Evolutionary conservation across 495 filamentous ascomycete genomes (phyloP).

Genomic region (Penicillium robsamsonii): DNA sequence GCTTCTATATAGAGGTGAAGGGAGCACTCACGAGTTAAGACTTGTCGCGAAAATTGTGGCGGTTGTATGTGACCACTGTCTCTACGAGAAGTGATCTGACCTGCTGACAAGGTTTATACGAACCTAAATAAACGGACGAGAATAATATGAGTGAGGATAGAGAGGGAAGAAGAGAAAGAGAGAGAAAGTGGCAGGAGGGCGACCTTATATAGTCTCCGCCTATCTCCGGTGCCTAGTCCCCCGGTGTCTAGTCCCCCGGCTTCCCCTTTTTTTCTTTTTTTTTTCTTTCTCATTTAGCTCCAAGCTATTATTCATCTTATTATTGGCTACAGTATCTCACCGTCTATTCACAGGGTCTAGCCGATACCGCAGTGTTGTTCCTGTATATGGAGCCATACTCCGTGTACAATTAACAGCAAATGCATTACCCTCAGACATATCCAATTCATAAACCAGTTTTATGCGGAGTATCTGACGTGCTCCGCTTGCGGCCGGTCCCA

Average conservation of each 20-base stretch:
- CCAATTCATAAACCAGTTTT: too few relatives aligned
- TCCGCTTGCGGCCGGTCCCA: constrained; percentile 2
- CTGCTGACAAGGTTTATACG: constrained; percentile 38
- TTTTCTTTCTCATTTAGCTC: background rate
- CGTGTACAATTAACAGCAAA: background rate
- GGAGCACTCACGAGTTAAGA: constrained; percentile 47
- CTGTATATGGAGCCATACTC: background rate
- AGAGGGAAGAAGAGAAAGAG: constrained; percentile 6
- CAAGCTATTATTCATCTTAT: background rate
- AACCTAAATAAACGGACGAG: constrained; percentile 21
- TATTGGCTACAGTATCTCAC: constrained; percentile 3
- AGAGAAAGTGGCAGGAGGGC: constrained; percentile 15
- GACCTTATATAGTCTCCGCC: constrained; percentile 12
- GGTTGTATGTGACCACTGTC: constrained; percentile 47
- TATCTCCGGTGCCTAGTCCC: constrained; percentile 2
- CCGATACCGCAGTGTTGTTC: background rate
- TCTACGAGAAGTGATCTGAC: constrained; percentile 42
- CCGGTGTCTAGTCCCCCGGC: constrained; percentile 6
- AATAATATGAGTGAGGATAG: background rate
- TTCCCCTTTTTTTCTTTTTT: constrained; percentile 3
- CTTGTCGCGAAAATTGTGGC: constrained; percentile 52
- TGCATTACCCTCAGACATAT: too few relatives aligned
- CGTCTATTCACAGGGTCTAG: background rate
- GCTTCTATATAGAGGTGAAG: background rate
- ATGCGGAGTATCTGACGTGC: too few relatives aligned